These are phyloP conservation scores for Debaryomyces sp. DNA, from an alignment of 1,139 yeast species.

Conservation along the genomic window DNA sequence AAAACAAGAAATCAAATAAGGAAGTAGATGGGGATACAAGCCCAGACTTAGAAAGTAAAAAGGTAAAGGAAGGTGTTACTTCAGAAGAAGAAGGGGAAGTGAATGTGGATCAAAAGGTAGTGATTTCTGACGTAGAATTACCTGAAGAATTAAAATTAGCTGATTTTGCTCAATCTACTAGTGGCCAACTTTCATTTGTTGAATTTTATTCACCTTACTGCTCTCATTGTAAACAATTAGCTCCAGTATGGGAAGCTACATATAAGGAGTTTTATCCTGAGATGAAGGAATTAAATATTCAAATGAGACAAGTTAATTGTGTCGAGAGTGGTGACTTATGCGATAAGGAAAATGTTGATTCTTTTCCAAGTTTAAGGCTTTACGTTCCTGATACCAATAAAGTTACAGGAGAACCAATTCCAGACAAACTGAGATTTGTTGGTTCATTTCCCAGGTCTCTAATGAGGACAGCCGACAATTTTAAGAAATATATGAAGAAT, in stretches of 20 bases:
- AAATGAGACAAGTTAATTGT: constrained; percentile 73
- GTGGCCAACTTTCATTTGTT: constrained; percentile 54
- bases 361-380: constrained; percentile 61
- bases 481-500: constrained; percentile 56
- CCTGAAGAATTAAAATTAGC: constrained; percentile 29
- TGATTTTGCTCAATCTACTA: constrained; percentile 47
- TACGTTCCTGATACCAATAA: constrained; percentile 53
- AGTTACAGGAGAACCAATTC: constrained; percentile 27
- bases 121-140: constrained; percentile 15
- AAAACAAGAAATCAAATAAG: not conserved
- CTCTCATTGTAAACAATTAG: constrained; percentile 64
- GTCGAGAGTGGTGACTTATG: constrained; percentile 74
- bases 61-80: not conserved
- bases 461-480: constrained; percentile 48
- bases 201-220: constrained; percentile 76
- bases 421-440: constrained; percentile 39
- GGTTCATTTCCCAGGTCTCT: constrained; percentile 50
- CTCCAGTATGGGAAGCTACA: constrained; percentile 66
- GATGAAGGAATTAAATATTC: constrained; percentile 45
- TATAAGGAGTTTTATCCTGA: constrained; percentile 43
- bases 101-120: constrained; percentile 2
- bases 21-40: not conserved
- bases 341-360: constrained; percentile 54
- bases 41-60: not conserved
- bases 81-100: constrained; percentile 12